Conservation (phyloP, 768 basidiomycete genomes). For the Leccinum olivaceopallidum region DNA sequence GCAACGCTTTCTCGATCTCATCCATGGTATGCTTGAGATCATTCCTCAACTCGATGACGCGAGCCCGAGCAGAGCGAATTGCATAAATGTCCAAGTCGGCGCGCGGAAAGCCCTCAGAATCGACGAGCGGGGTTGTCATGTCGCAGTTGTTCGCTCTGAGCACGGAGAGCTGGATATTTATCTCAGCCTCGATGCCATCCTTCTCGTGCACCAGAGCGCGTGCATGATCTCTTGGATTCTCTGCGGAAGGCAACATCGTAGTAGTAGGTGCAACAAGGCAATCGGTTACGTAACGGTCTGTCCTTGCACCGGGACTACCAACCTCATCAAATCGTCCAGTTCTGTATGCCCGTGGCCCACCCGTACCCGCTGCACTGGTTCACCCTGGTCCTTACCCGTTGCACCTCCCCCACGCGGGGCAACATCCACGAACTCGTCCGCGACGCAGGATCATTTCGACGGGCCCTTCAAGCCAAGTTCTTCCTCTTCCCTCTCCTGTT, state of each 20-base stretch:
- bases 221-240: conserved; percentile 55
- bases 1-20: conserved; percentile 65
- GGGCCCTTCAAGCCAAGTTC: background rate
- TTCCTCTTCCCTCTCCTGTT: too few species aligned
- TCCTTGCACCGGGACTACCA: too few species aligned
- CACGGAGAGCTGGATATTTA: conserved; percentile 60
- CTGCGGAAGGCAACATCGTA: conserved; percentile 40
- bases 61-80: conserved; percentile 70
- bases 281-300: background rate
- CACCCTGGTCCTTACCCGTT: too few species aligned
- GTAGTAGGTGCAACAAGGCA: background rate
- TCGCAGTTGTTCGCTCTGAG: conserved; percentile 63
- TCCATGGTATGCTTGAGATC: conserved; percentile 69
- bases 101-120: conserved; percentile 86
- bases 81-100: conserved; percentile 84
- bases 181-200: conserved; percentile 70
- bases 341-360: too few species aligned
- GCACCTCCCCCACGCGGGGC: too few species aligned
- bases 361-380: too few species aligned
- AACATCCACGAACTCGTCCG: background rate
- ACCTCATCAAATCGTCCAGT: too few species aligned
- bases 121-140: conserved; percentile 76
- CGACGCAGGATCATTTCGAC: background rate
- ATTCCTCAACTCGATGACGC: conserved; percentile 80
- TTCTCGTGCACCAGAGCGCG: conserved; percentile 67